Evolutionary conservation across 495 filamentous ascomycete species (phyloP), one percentile per base, ranked within the genome.

Genomic region (Talaromyces trachyspermus): DNA sequence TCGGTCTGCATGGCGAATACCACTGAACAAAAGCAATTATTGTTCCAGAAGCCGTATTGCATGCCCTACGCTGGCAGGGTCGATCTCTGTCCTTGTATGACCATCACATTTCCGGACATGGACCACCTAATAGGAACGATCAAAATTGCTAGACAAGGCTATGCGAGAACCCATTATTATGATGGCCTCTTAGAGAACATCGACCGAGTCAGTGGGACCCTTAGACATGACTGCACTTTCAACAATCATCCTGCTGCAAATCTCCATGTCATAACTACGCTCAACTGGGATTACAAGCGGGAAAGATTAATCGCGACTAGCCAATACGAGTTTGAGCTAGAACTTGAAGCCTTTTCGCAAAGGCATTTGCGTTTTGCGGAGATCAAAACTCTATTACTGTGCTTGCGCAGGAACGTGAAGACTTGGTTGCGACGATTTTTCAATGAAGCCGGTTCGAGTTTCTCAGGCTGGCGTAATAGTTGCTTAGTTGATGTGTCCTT

Each of bases 51-150:
- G 33, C 33, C 33, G 19, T 37, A 3, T 17, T 37, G 33, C 33
- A 37, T 37, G 33, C 33, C 33, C n/a, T 37, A 37, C 33, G 33
- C 33, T 37, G 33, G 33, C 33, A 37, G 6, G 14, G 33, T 37
- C 19, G 33, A 37, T n/a, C 33, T 37, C 19, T 37, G 33, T 37
- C 33, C 33, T 5, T 37, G 33, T 37, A 15, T 37, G 33, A 37
- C 33, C 5, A 15, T 15, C 10, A 15, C 33, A 15, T 37, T 37
- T 37, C 33, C 2, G 9, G 33, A 37, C 19, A 3, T 37, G 14
- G 2, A 37, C 14, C 2, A 37, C 33, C 33, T 37, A 9, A 37
- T 37, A 37, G 33, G 33, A 9, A 37, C 2, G 19, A 37, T n/a
- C 1, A 37, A 37, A 37, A 37, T 37, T 2, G 2, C 33, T 15